Base-by-base conservation (phyloP, 1,284 basidiomycete genomes). In the Phlebopus sp. region DNA sequence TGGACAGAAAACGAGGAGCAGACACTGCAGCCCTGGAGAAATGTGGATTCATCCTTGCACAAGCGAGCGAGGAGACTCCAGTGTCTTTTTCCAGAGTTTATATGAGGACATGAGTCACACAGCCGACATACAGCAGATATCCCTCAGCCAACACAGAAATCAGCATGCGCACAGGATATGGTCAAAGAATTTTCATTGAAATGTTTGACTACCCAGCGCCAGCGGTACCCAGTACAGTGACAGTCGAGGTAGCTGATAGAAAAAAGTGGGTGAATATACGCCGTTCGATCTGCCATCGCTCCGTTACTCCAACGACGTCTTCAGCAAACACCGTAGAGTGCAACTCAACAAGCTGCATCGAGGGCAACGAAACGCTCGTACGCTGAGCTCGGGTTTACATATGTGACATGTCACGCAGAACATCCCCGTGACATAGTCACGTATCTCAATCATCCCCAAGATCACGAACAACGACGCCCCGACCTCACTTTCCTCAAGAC, bases 401-500 rank as follows among this genome's bases (percentile, higher is more conserved):
- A 11, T 1, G 57, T 63, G 48, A 63, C 50, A 50, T 30, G 65
- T 61, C 56, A 66, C 63, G 37, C 18, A 1, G 37, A 17, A 42
- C 46, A 49, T 42, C 49, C 8, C 6, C 38, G 66, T 68, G 60
- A 68, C 65, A 37, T 1, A 21, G 62, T 67, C 64, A 68, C 63
- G 35, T 49, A 36, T 2, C 10, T 49, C 30, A 37, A 50, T 42
- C 48, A 49, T 46, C 32, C 50, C 37, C 47, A 21, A 54, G 41
- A 53, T 56, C 49, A 50, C 59, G 49, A 58, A 45, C 64, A 42
- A 48, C 60, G 52, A 52, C 60, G 53, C 17, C 38, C 44, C n/a
- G 44, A n/a, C 31, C 69, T 72, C 66, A 67, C 71, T n/a, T 63
- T 67, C 71, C 63, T 73, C 75, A 76, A 77, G 72, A 73, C 69